These are phyloP conservation scores for Salvia miltiorrhiza DNA, from an alignment of 257 asterid genomes.

Conservation along the genomic window DNA sequence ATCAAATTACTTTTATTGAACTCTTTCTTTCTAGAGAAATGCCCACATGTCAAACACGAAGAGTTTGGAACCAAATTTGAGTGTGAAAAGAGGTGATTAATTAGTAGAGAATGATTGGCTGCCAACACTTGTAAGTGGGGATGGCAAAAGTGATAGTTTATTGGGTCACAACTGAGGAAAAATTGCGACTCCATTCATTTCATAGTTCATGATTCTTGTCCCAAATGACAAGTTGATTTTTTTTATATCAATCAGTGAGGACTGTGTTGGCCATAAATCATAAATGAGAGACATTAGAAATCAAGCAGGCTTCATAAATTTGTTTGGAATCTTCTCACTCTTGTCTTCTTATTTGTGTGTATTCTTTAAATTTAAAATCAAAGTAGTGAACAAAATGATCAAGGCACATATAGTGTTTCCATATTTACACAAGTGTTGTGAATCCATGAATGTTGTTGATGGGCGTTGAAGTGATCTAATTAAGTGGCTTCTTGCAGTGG, in stretches of 20 bases:
- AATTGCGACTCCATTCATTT: conserved; percentile 19
- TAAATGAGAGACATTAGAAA: neutral
- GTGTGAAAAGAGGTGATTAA: neutral
- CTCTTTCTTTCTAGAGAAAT: neutral
- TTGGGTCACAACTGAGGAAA: conserved; percentile 6
- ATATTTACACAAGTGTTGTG: conserved; percentile 13
- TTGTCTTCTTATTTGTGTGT: conserved; percentile 12
- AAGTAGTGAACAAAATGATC: conserved; percentile 24
- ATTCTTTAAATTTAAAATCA: neutral
- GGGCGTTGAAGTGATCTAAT: neutral
- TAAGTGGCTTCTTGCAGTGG: too few species aligned
- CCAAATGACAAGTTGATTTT: neutral
- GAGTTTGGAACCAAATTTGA: neutral
- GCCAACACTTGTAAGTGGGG: conserved; percentile 27
- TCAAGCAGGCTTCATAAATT: neutral
- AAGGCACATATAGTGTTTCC: neutral
- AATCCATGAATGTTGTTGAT: neutral
- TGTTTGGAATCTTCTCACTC: neutral
- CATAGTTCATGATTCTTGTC: neutral
- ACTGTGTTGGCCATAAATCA: neutral
- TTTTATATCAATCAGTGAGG: conserved; percentile 11
- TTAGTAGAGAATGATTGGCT: conserved; percentile 18
- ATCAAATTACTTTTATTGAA: neutral
- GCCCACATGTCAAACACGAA: neutral
- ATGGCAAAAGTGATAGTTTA: conserved; percentile 10